Percentiles rank a stretch among this genome's conserved stretches.
phyloP scores from a whole-genome alignment of 2,329 filamentous ascomycete species.

The Fusarium brevicatenulatum region DNA sequence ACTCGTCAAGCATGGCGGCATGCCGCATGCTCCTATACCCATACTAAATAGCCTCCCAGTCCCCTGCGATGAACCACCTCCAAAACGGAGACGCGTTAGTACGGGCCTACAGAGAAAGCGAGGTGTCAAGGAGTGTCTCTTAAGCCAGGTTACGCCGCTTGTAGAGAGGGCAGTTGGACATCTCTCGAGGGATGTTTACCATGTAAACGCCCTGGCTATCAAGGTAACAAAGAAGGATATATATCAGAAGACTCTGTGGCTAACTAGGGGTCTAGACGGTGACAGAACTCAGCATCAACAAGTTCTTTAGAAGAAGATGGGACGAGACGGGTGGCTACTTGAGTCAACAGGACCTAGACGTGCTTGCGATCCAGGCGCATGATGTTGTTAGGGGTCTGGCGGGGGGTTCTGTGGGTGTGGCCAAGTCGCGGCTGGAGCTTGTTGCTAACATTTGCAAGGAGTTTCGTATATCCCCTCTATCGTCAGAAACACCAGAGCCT shows the following conservation, averaged over 20 bases:
- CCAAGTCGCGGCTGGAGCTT: neutral
- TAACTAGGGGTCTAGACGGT: constrained; percentile 35
- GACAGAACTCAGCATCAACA: constrained; percentile 36
- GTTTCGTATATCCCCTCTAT: constrained; percentile 1
- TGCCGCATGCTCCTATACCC: constrained; percentile 18
- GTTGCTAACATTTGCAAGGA: constrained; percentile 14
- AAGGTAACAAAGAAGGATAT: constrained; percentile 39
- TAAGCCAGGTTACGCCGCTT: constrained; percentile 48
- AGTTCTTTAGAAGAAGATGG: constrained; percentile 38
- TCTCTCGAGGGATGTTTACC: constrained; percentile 41
- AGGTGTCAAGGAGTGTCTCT: constrained; percentile 42
- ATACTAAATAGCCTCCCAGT: constrained; percentile 8
- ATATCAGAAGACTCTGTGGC: neutral
- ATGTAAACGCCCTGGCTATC: constrained; percentile 44
- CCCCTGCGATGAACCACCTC: constrained; percentile 41
- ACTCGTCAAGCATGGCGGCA: constrained; percentile 45
- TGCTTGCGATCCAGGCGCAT: constrained; percentile 27
- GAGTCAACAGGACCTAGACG: constrained; percentile 24
- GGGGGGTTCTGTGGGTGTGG: constrained; percentile 33
- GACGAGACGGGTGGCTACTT: constrained; percentile 38
- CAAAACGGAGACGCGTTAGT: constrained; percentile 47
- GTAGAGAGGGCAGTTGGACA: constrained; percentile 41
- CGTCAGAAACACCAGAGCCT: neutral
- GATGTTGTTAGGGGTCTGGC: constrained; percentile 38
- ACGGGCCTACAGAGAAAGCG: constrained; percentile 24